phyloP scores from a whole-genome alignment of 345 rosid species.

The Salix koriyanagi region DNA sequence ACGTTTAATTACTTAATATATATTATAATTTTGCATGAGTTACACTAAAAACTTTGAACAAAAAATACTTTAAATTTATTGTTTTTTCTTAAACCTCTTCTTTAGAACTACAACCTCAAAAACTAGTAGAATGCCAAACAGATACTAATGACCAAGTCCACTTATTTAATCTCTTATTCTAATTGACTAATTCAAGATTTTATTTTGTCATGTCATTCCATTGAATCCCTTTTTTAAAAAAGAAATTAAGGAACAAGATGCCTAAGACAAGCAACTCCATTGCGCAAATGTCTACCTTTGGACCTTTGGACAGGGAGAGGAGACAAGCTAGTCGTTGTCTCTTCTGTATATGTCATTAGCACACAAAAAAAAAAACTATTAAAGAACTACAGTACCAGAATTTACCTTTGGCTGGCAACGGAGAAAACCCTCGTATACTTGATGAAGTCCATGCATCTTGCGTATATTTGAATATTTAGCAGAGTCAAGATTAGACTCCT shows the following conservation, averaged over 20 bases:
- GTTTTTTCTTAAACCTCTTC: no score
- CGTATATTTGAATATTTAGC: not conserved
- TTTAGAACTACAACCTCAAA: no score
- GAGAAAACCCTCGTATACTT: not conserved
- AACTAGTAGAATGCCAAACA: no score
- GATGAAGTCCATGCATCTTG: not conserved
- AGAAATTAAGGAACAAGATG: not conserved
- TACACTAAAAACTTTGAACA: no score
- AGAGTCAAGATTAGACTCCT: constrained; percentile 3
- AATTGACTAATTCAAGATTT: not conserved
- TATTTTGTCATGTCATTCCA: no score
- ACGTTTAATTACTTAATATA: no score
- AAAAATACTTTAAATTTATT: no score
- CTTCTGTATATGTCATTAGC: not conserved
- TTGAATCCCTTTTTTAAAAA: not conserved
- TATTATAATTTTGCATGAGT: no score
- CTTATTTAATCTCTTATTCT: not conserved
- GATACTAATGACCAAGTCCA: not conserved
- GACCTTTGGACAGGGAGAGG: not conserved
- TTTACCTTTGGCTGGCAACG: not conserved
- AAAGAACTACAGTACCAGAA: not conserved
- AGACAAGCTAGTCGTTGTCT: not conserved
- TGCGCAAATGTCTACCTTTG: not conserved
- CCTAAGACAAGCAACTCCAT: not conserved
- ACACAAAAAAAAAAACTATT: not conserved